phyloP scores from a whole-genome alignment of 2,329 filamentous ascomycete species.

The Cyphellophora attinorum region DNA sequence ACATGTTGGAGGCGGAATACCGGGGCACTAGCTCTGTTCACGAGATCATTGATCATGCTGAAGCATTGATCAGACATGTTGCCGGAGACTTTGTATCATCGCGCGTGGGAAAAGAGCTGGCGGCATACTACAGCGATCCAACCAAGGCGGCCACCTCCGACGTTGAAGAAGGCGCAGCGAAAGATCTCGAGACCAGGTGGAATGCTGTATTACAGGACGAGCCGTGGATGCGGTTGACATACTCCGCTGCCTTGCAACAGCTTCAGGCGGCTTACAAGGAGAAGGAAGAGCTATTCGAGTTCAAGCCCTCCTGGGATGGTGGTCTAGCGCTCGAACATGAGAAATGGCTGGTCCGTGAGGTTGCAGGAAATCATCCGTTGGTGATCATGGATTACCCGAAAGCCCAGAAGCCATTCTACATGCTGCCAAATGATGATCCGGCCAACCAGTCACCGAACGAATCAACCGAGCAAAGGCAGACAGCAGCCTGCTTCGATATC shows the following conservation, averaged over 20 bases:
- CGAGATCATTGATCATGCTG: slow-evolving; percentile 67
- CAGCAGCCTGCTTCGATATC: slow-evolving; percentile 84
- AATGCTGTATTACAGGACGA: slow-evolving; percentile 18
- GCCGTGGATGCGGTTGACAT: slow-evolving; percentile 68
- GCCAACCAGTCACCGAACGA: not conserved
- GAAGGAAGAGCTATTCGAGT: slow-evolving; percentile 48
- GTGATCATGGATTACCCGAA: slow-evolving; percentile 94
- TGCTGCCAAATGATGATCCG: slow-evolving; percentile 45
- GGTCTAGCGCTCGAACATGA: slow-evolving; percentile 89
- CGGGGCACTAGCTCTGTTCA: slow-evolving; percentile 64
- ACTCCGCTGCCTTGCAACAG: slow-evolving; percentile 63
- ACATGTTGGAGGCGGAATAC: slow-evolving; percentile 87
- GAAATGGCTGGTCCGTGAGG: slow-evolving; percentile 63
- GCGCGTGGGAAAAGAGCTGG: slow-evolving; percentile 44
- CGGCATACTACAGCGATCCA: slow-evolving; percentile 24
- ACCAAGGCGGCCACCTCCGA: slow-evolving; percentile 9
- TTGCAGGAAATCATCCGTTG: slow-evolving; percentile 59
- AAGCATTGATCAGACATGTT: slow-evolving; percentile 57
- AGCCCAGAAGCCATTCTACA: slow-evolving; percentile 85
- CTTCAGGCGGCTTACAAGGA: slow-evolving; percentile 51
- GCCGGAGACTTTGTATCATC: slow-evolving; percentile 6
- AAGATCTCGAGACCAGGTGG: slow-evolving; percentile 14
- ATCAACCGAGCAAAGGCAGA: slow-evolving; percentile 27
- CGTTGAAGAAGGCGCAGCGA: no score
- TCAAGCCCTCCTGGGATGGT: slow-evolving; percentile 58